Evolutionary conservation across 305 asterid genomes (phyloP).

Genomic region (Fraxinus paxiana): DNA sequence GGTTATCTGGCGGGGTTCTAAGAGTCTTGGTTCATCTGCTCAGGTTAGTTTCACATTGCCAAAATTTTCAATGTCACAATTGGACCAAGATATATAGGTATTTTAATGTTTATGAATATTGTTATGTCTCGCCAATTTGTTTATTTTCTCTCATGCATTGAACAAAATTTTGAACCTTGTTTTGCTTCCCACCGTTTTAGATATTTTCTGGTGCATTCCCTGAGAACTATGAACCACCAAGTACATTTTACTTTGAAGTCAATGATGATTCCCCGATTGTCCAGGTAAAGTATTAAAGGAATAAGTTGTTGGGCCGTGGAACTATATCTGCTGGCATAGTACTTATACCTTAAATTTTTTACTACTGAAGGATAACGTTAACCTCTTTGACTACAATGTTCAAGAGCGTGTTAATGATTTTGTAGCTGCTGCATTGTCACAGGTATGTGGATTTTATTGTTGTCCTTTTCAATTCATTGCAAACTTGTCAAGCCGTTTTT

Average conservation of each 20-base stretch:
- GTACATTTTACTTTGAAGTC: conserved; percentile 76
- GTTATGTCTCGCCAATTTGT: not conserved
- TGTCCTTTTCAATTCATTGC: not conserved
- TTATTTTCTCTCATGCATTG: conserved; percentile 8
- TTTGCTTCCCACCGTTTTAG: conserved; percentile 34
- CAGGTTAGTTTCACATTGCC: conserved; percentile 48
- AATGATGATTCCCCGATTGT: conserved; percentile 69
- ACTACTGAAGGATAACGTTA: conserved; percentile 61
- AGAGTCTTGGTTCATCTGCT: conserved; percentile 70
- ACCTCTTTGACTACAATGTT: conserved; percentile 89
- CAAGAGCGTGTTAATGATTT: conserved; percentile 86
- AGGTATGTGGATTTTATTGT: conserved; percentile 37
- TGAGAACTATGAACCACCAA: conserved; percentile 87
- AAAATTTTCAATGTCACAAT: conserved; percentile 2
- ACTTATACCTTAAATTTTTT: conserved; percentile 25
- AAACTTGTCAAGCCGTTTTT: not conserved
- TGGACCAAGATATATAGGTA: not conserved
- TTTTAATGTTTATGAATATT: not conserved
- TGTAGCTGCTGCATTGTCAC: conserved; percentile 82
- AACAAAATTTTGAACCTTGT: not conserved
- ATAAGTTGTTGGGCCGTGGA: conserved; percentile 4
- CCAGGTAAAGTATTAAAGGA: conserved; percentile 53
- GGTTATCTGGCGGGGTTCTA: conserved; percentile 91
- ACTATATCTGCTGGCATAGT: conserved; percentile 19
- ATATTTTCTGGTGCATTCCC: conserved; percentile 95